These are phyloP conservation scores for Blumeria hordei DNA, from an alignment of 2,329 filamentous ascomycete species.

Conservation along the genomic window DNA sequence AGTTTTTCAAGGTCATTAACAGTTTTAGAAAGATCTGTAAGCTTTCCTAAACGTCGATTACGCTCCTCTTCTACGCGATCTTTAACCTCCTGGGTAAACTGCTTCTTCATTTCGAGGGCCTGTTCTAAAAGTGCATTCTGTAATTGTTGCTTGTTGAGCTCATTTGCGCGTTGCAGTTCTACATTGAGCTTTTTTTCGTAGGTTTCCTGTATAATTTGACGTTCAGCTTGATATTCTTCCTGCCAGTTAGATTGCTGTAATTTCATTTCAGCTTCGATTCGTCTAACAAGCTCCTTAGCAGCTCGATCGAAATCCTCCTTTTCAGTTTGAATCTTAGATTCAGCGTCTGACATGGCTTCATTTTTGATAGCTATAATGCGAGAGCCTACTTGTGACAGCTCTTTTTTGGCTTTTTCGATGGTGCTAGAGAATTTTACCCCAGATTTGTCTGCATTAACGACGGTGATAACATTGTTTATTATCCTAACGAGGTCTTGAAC, in stretches of 20 bases:
- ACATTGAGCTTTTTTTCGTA: conserved; percentile 63
- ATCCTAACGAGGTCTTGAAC: conserved; percentile 88
- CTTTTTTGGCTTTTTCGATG: conserved; percentile 64
- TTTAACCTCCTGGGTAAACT: conserved; percentile 58
- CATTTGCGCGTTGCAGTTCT: conserved; percentile 54
- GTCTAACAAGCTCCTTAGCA: conserved; percentile 63
- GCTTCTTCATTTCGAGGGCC: conserved; percentile 65
- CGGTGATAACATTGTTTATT: conserved; percentile 84
- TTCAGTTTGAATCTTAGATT: conserved; percentile 29
- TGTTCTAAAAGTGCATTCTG: conserved; percentile 78
- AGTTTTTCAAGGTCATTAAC: conserved; percentile 72
- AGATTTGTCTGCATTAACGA: conserved; percentile 69
- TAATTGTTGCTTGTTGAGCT: conserved; percentile 60
- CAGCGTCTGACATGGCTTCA: conserved; percentile 51
- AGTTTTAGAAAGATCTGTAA: conserved; percentile 52
- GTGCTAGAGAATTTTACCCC: conserved; percentile 54
- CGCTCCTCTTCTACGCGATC: conserved; percentile 73
- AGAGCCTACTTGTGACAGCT: conserved; percentile 52
- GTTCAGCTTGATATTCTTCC: conserved; percentile 70
- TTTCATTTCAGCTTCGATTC: conserved; percentile 65
- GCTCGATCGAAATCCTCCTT: conserved; percentile 67
- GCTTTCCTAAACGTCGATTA: conserved; percentile 61
- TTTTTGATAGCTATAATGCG: conserved; percentile 52
- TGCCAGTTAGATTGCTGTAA: conserved; percentile 65
- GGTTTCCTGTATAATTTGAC: conserved; percentile 48